Conservation (phyloP, 164 flowering plant genomes). For the Chimonanthus salicifolius region DNA sequence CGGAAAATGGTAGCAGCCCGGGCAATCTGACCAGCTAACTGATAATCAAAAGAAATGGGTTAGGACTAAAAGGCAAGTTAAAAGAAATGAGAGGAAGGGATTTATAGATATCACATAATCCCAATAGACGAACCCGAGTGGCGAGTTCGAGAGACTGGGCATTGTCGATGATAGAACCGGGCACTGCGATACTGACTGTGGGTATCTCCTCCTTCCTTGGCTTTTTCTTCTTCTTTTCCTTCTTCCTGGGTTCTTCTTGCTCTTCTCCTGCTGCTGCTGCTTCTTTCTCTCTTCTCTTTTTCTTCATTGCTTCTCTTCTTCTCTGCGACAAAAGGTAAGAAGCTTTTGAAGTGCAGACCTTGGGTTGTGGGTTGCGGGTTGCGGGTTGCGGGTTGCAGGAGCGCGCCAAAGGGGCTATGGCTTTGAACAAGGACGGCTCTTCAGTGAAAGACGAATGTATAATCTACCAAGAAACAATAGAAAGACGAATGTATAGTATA, state of each 20-base stretch:
- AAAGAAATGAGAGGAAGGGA: not conserved
- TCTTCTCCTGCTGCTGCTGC: not conserved
- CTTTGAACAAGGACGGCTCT: not conserved
- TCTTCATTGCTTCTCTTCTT: not conserved
- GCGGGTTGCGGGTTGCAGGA: not conserved
- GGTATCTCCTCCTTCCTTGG: slow-evolving; percentile 22
- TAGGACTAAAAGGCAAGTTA: not conserved
- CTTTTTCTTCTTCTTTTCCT: slow-evolving; percentile 13
- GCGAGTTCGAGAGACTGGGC: slow-evolving; percentile 88
- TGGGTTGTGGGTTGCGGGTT: no score
- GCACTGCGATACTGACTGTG: slow-evolving; percentile 72
- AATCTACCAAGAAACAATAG: no score
- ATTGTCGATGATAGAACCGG: slow-evolving; percentile 90
- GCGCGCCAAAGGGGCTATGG: not conserved
- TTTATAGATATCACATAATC: not conserved
- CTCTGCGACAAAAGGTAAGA: not conserved
- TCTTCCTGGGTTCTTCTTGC: slow-evolving; percentile 21
- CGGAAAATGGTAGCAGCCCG: slow-evolving; percentile 95
- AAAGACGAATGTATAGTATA: no score
- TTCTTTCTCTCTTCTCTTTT: not conserved
- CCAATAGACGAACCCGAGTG: slow-evolving; percentile 48
- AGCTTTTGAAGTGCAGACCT: not conserved
- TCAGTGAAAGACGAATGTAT: not conserved
- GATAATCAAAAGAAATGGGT: slow-evolving; percentile 10
- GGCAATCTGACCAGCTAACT: slow-evolving; percentile 98